phyloP scores from a whole-genome alignment of 2,329 filamentous ascomycete genomes.

The Colletotrichum sojae region DNA sequence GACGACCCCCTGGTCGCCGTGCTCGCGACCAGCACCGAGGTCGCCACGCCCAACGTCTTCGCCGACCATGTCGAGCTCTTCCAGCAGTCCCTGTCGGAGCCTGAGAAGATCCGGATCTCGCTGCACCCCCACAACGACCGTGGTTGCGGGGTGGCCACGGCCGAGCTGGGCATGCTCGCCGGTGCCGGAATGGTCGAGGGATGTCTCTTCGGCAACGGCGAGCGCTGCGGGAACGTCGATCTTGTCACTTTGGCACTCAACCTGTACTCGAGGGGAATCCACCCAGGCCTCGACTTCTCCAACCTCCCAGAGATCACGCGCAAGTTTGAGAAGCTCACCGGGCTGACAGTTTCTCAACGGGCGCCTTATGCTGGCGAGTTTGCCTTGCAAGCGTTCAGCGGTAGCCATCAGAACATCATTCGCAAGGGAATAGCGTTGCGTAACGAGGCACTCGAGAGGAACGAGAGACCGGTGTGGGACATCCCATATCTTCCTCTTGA shows the following conservation, averaged over 20 bases:
- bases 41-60: conserved; percentile 22
- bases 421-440: conserved; percentile 15
- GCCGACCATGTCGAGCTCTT: conserved; percentile 24
- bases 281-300: conserved; percentile 18
- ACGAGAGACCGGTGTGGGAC: conserved; percentile 8
- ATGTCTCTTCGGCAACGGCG: conserved; percentile 28
- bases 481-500: conserved; percentile 27
- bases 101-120: conserved; percentile 19
- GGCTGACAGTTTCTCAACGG: conserved; percentile 1
- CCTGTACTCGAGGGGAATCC: conserved; percentile 10
- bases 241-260: conserved; percentile 21
- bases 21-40: conserved; percentile 17
- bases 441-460: not conserved
- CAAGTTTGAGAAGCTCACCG: conserved; percentile 16
- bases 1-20: conserved; percentile 1
- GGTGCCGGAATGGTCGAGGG: conserved; percentile 21
- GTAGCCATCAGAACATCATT: conserved; percentile 28
- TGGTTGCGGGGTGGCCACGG: conserved; percentile 6
- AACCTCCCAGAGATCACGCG: conserved; percentile 6
- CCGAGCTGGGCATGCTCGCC: conserved; percentile 22
- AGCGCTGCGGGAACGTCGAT: conserved; percentile 24
- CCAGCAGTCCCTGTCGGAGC: conserved; percentile 3
- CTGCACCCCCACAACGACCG: conserved; percentile 17
- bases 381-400: conserved; percentile 23
- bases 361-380: conserved; percentile 26